Evolutionary conservation across 176 grass and related monocot genomes (phyloP).

Genomic region (Raddia guianensis): DNA sequence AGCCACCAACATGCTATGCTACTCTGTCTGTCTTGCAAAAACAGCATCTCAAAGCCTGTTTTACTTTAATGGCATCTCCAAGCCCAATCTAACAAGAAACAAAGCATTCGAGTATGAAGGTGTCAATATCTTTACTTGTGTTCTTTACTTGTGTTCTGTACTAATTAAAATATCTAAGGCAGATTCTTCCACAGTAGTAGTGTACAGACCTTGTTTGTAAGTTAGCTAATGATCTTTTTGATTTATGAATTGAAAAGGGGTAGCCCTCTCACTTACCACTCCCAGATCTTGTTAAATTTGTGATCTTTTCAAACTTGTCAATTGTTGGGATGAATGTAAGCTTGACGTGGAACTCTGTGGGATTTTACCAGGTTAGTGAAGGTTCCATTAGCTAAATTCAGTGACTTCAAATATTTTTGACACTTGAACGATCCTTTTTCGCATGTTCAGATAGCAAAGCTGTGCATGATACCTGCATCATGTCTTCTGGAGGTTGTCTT

Average conservation of each 20-base stretch:
- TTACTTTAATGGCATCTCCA: neutral
- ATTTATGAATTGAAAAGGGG: neutral
- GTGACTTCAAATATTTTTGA: too few relatives aligned
- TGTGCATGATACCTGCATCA: too few relatives aligned
- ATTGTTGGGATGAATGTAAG: too few relatives aligned
- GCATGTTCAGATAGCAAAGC: too few relatives aligned
- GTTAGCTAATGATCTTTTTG: slow-evolving; percentile 20
- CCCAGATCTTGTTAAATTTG: too few relatives aligned
- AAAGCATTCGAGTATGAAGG: neutral
- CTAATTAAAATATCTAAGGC: neutral
- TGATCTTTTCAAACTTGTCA: too few relatives aligned
- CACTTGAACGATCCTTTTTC: too few relatives aligned
- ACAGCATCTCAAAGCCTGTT: neutral
- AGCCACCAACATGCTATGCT: neutral
- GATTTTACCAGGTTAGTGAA: too few relatives aligned
- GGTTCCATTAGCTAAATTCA: too few relatives aligned
- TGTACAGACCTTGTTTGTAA: neutral
- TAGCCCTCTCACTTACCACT: too few relatives aligned
- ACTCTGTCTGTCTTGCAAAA: neutral
- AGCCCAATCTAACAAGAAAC: slow-evolving; percentile 3
- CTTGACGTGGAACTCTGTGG: too few relatives aligned
- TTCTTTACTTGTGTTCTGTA: neutral
- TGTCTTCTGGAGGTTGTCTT: too few relatives aligned
- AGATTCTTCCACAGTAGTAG: neutral
- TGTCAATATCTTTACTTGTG: neutral